phyloP scores from a whole-genome alignment of 2,329 filamentous ascomycete species.

The Zasmidium angulare region DNA sequence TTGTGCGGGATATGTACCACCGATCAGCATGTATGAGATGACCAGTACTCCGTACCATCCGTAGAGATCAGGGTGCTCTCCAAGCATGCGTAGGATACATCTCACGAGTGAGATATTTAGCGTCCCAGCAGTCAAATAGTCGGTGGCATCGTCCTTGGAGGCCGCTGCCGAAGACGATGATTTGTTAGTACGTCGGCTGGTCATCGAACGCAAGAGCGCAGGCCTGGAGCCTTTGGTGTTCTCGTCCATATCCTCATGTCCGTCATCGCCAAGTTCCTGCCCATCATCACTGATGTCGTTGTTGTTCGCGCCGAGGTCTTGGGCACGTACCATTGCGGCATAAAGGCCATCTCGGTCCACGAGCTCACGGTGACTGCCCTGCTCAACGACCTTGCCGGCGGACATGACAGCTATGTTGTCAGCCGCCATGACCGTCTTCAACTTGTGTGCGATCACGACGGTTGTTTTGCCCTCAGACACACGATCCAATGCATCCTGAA shows the following conservation, averaged over 20 bases:
- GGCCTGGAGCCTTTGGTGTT: too few relatives aligned
- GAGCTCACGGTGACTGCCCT: constrained; percentile 42
- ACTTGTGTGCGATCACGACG: constrained; percentile 44
- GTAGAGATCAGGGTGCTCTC: constrained; percentile 35
- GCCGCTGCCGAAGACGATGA: too few relatives aligned
- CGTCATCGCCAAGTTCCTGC: too few relatives aligned
- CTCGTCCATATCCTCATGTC: too few relatives aligned
- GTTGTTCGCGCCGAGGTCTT: constrained; percentile 44
- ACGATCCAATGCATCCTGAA: constrained; percentile 35
- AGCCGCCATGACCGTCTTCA: constrained; percentile 43
- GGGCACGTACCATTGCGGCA: constrained; percentile 44
- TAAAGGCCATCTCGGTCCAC: constrained; percentile 40
- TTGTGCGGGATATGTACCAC: constrained; percentile 48
- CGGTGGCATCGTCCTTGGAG: too few relatives aligned
- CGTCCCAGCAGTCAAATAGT: too few relatives aligned
- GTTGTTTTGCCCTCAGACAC: constrained; percentile 33
- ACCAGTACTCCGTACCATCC: constrained; percentile 39
- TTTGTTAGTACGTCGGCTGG: too few relatives aligned
- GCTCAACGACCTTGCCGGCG: constrained; percentile 45
- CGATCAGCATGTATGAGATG: constrained; percentile 34
- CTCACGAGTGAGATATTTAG: background rate
- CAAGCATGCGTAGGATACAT: constrained; percentile 12
- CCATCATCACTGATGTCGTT: constrained; percentile 7
- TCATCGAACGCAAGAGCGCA: too few relatives aligned
- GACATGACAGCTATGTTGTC: constrained; percentile 47